Evolutionary conservation across 257 asterid species (phyloP).

Genomic region (Solanum okadae): DNA sequence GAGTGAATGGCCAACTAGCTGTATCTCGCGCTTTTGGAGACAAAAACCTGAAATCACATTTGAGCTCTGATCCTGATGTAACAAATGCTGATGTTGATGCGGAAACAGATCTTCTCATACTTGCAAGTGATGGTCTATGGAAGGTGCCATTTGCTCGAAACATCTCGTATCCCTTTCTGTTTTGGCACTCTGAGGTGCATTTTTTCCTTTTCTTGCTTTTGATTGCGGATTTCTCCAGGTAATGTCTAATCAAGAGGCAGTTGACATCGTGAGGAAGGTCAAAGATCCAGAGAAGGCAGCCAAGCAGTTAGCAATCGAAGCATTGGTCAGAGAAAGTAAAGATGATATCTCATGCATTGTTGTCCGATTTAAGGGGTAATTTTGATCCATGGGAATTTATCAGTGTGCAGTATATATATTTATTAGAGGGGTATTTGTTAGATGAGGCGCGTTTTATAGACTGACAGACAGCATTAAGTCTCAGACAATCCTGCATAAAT

Average conservation of each 20-base stretch:
- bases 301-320: slow-evolving; percentile 59
- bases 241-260: slow-evolving; percentile 88
- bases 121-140: slow-evolving; percentile 95
- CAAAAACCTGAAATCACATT: slow-evolving; percentile 71
- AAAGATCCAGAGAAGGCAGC: slow-evolving; percentile 89
- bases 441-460: slow-evolving; percentile 6
- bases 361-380: slow-evolving; percentile 49
- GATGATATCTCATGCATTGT: slow-evolving; percentile 92
- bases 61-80: slow-evolving; percentile 76
- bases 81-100: slow-evolving; percentile 40
- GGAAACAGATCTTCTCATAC: slow-evolving; percentile 65
- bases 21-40: slow-evolving; percentile 96
- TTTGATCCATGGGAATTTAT: background rate
- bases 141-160: slow-evolving; percentile 32
- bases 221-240: slow-evolving; percentile 35
- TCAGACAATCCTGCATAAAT: slow-evolving; percentile 4
- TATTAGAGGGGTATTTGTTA: slow-evolving; percentile 8
- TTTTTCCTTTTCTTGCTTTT: background rate
- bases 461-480: slow-evolving; percentile 6
- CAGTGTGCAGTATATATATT: slow-evolving; percentile 20
- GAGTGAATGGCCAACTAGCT: slow-evolving; percentile 86
- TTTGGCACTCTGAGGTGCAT: background rate
- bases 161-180: background rate
- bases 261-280: slow-evolving; percentile 61
- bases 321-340: slow-evolving; percentile 73